These are phyloP conservation scores for Vigna angularis DNA, from an alignment of 306 rosid species.

Conservation along the genomic window DNA sequence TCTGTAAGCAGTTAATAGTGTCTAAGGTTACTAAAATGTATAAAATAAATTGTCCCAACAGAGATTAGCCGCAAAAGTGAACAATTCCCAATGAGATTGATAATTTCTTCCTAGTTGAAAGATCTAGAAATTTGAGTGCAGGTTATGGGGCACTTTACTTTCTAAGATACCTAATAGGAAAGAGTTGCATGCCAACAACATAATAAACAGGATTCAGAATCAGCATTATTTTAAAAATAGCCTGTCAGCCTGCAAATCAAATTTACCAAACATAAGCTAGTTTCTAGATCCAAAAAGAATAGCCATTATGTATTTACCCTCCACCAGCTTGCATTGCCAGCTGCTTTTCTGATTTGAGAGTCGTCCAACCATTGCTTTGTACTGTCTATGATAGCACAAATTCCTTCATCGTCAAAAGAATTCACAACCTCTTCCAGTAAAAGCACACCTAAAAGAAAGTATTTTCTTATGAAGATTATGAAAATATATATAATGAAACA, in stretches of 20 bases:
- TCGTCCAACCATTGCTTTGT: slow-evolving; percentile 67
- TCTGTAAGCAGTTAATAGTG: too few species aligned
- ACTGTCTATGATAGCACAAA: slow-evolving; percentile 71
- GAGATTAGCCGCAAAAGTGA: too few species aligned
- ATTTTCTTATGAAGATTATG: slow-evolving; percentile 29
- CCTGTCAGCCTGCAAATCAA: not conserved
- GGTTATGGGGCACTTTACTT: not conserved
- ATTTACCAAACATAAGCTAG: slow-evolving; percentile 18
- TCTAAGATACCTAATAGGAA: not conserved
- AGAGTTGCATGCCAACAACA: not conserved
- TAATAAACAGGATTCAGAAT: slow-evolving; percentile 25
- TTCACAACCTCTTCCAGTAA: slow-evolving; percentile 80
- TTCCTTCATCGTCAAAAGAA: slow-evolving; percentile 69
- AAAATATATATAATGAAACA: slow-evolving; percentile 1
- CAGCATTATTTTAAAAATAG: slow-evolving; percentile 14
- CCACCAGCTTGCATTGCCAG: slow-evolving; percentile 88
- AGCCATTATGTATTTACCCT: slow-evolving; percentile 61
- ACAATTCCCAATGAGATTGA: too few species aligned
- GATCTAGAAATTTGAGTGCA: not conserved
- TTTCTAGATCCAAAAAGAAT: slow-evolving; percentile 31
- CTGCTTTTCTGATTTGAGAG: slow-evolving; percentile 70
- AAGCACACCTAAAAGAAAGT: slow-evolving; percentile 68
- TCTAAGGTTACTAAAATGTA: too few species aligned
- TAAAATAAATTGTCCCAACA: too few species aligned
- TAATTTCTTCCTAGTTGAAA: too few species aligned